Base-by-base conservation (phyloP, 2,329 filamentous ascomycete species). In the Neopestalotiopsis sp. region DNA sequence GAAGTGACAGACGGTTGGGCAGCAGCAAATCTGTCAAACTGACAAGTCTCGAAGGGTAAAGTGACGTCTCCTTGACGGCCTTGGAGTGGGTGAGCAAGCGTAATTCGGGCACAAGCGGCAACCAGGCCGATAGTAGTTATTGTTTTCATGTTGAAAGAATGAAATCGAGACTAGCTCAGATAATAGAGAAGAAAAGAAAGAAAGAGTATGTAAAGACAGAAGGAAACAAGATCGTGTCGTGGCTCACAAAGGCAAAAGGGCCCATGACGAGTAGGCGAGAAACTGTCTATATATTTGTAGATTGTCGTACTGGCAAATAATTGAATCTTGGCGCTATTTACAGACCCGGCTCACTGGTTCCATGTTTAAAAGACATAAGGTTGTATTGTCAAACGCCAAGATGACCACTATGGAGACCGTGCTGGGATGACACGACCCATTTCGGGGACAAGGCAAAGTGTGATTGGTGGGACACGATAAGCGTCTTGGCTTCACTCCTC, bases 381-480 rank as follows among this genome's bases (percentile, higher is more conserved):
- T 61, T 61, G 32, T 61, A 61, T 61, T 38, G 34, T 53, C 59
- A 34, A 61, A 38, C 30, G 59, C 59, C 59, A 61, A 61, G 59
- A 24, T 61, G 28, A 13, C 5, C 7, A 34, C n/a, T 20, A 61
- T 61, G 28, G 59, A 34, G 32, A 40, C 58, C 34, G 34, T 45
- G 28, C 58, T 61, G 58, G 58, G 58, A 34, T 40, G 17, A 9
- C 12, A n/a, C 14, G 45, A n/a, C n/a, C 45, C 45, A 5, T 53
- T 20, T 24, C 17, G 13, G 59, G 28, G 10, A 14, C n/a, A 17
- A 10, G 32, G 32, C 32, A 40, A 10, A 13, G 38, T 20, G 13
- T 17, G 20, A 64, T 64, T 64, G 61, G 61, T 64, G 61, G 61
- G 61, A 64, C 61, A n/a, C 12, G 3, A 2, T 12, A 45, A 49